Evolutionary conservation across 1,284 basidiomycete genomes (phyloP).

Genomic region (Ganoderma boninense): DNA sequence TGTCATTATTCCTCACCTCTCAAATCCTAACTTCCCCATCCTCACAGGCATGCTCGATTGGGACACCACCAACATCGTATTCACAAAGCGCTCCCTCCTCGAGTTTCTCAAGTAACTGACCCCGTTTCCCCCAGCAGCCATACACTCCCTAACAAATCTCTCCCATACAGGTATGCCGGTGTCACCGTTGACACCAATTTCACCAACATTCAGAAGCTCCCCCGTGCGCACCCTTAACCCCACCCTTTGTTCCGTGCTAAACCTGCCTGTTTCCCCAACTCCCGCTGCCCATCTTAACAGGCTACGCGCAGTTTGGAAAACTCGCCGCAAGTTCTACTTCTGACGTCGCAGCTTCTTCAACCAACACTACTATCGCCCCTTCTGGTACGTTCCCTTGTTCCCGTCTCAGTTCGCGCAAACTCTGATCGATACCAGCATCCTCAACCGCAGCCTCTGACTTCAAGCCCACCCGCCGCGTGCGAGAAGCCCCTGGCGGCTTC

Average conservation of each 20-base stretch:
- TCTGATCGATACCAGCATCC: conserved; percentile 4
- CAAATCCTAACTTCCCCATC: neutral
- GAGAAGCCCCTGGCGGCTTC: conserved; percentile 57
- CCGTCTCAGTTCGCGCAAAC: neutral
- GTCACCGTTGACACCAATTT: conserved; percentile 79
- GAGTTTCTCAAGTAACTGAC: conserved; percentile 74
- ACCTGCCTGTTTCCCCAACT: neutral
- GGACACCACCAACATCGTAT: conserved; percentile 75
- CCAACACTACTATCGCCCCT: conserved; percentile 1
- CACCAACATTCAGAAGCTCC: conserved; percentile 72
- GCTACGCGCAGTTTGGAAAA: conserved; percentile 68
- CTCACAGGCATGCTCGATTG: conserved; percentile 75
- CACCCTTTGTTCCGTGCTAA: neutral
- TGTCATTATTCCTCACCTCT: neutral
- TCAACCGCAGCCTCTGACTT: conserved; percentile 40
- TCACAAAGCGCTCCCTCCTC: conserved; percentile 74
- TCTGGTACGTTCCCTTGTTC: neutral
- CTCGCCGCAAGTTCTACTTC: conserved; percentile 30
- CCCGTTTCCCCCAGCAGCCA: conserved; percentile 8
- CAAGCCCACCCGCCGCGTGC: conserved; percentile 61
- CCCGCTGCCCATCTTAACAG: conserved; percentile 39
- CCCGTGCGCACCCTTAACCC: conserved; percentile 52
- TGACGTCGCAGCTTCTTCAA: conserved; percentile 21
- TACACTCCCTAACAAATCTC: conserved; percentile 26
- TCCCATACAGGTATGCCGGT: conserved; percentile 60